These are phyloP conservation scores for Pseudocercospora musae DNA, from an alignment of 2,329 filamentous ascomycete species.

Conservation along the genomic window DNA sequence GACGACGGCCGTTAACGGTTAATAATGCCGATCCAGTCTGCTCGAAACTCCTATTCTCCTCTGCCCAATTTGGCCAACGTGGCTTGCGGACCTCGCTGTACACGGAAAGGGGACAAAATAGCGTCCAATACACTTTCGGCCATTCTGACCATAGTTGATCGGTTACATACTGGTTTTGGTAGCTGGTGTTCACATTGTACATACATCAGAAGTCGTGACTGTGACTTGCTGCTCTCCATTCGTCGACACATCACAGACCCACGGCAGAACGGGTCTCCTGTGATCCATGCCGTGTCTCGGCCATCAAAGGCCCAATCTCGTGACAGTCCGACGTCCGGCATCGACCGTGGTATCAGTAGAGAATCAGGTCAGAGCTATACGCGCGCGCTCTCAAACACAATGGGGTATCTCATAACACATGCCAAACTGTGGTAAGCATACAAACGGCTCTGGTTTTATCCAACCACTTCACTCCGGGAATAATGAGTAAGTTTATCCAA, in stretches of 20 bases:
- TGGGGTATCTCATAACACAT: conserved; percentile 24
- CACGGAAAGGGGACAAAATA: background rate
- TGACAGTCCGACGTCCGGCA: background rate
- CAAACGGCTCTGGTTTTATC: background rate
- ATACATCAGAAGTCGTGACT: background rate
- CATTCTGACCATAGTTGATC: background rate
- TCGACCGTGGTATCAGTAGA: background rate
- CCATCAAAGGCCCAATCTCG: background rate
- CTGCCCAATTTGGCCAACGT: background rate
- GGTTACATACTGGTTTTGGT: background rate
- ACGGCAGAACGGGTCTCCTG: background rate
- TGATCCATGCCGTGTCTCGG: background rate
- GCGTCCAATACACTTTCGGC: background rate
- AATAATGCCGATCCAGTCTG: background rate
- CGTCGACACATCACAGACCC: background rate
- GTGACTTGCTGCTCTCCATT: background rate
- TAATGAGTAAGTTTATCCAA: background rate
- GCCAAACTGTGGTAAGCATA: conserved; percentile 1
- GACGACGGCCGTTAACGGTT: background rate
- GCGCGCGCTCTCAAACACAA: background rate
- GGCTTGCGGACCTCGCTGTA: background rate
- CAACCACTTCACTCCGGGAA: background rate
- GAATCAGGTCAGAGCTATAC: background rate
- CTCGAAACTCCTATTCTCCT: conserved; percentile 1
- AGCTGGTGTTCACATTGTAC: background rate